Percentiles rank a stretch among this genome's conserved stretches.
Evolutionary conservation across 306 rosid genomes (phyloP).

Genomic region (Vigna angularis): DNA sequence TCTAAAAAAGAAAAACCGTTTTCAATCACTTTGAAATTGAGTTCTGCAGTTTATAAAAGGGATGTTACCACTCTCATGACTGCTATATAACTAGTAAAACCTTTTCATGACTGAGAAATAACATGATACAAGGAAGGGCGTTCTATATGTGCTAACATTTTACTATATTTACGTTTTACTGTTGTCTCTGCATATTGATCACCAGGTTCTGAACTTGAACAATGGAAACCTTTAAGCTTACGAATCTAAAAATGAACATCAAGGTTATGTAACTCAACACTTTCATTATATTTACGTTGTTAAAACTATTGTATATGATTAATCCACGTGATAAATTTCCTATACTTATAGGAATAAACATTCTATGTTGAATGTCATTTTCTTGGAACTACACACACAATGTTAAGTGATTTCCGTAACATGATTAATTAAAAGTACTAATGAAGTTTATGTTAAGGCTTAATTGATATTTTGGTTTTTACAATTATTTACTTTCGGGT

Average conservation of each 20-base stretch:
- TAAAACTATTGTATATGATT: too few species aligned
- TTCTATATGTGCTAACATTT: background rate
- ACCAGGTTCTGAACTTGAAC: slow-evolving; percentile 6
- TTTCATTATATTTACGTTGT: too few species aligned
- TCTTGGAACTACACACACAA: too few species aligned
- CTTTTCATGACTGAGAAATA: background rate
- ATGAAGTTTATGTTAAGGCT: too few species aligned
- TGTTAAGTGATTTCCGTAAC: too few species aligned
- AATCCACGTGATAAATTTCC: too few species aligned
- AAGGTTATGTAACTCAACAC: background rate
- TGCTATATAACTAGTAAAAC: background rate
- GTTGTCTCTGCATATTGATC: background rate
- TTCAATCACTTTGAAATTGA: slow-evolving; percentile 12
- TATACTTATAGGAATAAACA: too few species aligned
- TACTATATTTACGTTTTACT: background rate
- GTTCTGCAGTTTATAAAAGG: background rate
- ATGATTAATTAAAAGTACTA: too few species aligned
- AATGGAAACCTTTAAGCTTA: background rate
- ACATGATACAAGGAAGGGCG: background rate
- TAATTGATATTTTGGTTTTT: too few species aligned
- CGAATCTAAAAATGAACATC: background rate
- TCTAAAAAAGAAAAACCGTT: background rate
- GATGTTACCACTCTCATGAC: background rate
- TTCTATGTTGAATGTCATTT: too few species aligned
- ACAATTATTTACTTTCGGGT: too few species aligned